Conservation (phyloP, 768 basidiomycete species). For the Xerocomus potaroensis region DNA sequence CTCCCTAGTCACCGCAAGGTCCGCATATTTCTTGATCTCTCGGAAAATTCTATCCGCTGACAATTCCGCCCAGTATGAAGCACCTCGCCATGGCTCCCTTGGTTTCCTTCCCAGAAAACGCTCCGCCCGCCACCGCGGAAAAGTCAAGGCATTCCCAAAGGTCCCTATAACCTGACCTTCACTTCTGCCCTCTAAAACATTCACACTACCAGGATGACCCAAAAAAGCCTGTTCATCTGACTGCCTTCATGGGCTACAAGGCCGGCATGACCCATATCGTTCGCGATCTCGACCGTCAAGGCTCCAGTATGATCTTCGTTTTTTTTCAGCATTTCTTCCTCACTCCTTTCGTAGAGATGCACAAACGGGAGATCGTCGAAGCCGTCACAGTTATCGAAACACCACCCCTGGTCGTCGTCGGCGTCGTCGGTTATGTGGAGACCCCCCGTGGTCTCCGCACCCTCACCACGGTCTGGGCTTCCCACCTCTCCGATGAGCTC, state of each 20-base stretch:
- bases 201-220: conserved; percentile 78
- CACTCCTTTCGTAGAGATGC: conserved; percentile 78
- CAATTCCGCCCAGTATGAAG: conserved; percentile 73
- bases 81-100: conserved; percentile 96
- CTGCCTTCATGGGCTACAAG: conserved; percentile 99
- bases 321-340: not conserved
- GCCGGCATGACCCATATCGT: conserved; percentile 99
- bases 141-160: conserved; percentile 99
- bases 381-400: conserved; percentile 95
- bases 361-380: conserved; percentile 99
- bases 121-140: conserved; percentile 94
- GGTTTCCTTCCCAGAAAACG: conserved; percentile 97
- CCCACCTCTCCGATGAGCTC: conserved; percentile 95
- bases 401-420: conserved; percentile 93
- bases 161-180: conserved; percentile 39
- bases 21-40: conserved; percentile 23
- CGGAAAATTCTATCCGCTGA: conserved; percentile 10
- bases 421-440: conserved; percentile 99
- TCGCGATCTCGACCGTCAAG: conserved; percentile 97
- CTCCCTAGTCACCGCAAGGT: conserved; percentile 83
- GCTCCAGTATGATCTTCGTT: conserved; percentile 80
- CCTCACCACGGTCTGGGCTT: conserved; percentile 98
- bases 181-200: conserved; percentile 5
- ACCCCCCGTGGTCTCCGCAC: conserved; percentile 98
- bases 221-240: conserved; percentile 98